Evolutionary conservation across 306 rosid genomes (phyloP).

Genomic region (Gynostemma pentaphyllum): DNA sequence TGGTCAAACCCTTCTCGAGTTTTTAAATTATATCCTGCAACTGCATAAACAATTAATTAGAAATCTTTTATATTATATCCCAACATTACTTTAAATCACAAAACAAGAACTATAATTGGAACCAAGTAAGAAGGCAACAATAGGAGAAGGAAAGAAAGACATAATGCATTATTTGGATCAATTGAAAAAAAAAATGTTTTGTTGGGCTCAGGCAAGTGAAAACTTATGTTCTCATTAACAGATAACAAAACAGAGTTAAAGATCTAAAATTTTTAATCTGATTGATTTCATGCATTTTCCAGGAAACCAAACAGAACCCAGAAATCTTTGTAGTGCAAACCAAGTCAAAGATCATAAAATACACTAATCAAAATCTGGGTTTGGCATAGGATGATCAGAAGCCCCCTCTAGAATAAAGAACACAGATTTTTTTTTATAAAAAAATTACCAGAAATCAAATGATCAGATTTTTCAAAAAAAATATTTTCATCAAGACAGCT

Average conservation of each 20-base stretch:
- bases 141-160: background rate
- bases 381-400: no score
- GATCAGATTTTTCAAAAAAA: background rate
- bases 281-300: background rate
- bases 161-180: background rate
- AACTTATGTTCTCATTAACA: background rate
- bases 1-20: slow-evolving; percentile 14
- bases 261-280: background rate
- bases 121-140: background rate
- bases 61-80: slow-evolving; percentile 15
- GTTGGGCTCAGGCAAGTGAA: background rate
- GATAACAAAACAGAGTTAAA: background rate
- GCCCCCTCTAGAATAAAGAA: background rate
- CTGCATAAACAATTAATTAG: slow-evolving; percentile 15
- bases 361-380: background rate
- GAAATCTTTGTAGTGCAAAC: no score
- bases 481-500: background rate
- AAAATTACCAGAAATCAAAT: background rate
- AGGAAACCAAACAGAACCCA: background rate
- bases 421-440: background rate
- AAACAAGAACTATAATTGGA: background rate
- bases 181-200: background rate
- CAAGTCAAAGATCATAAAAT: background rate
- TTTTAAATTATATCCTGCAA: slow-evolving; percentile 22
- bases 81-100: background rate